Conservation (phyloP, 169 alveolate species). For the Condylostoma magnum region DNA sequence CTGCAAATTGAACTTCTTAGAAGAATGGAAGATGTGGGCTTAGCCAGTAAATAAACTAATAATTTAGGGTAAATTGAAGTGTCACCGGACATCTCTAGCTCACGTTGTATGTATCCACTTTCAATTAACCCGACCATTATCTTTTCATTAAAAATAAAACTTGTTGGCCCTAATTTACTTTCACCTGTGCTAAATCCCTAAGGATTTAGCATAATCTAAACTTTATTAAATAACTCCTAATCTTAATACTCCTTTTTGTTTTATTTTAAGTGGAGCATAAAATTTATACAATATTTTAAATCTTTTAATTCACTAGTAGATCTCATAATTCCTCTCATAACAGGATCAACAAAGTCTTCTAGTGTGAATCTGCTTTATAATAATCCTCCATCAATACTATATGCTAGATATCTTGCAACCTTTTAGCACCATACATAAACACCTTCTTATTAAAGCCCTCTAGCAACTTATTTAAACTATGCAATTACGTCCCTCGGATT, state of each 20-base stretch:
- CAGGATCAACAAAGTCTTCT: constrained; percentile 23
- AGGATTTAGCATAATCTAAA: constrained; percentile 30
- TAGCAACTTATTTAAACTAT: background rate
- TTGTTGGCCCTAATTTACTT: background rate
- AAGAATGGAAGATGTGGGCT: background rate
- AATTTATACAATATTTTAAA: constrained; percentile 28
- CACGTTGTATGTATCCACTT: constrained; percentile 42
- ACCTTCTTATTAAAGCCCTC: background rate
- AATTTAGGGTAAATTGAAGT: constrained; percentile 7
- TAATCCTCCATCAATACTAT: constrained; percentile 56
- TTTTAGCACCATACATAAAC: constrained; percentile 43
- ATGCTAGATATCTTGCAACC: constrained; percentile 52
- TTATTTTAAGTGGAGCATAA: constrained; percentile 32
- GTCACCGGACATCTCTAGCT: constrained; percentile 30
- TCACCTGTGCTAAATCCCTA: background rate
- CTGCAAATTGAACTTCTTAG: constrained; percentile 25
- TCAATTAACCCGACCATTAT: constrained; percentile 45
- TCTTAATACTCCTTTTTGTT: constrained; percentile 15
- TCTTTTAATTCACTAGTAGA: constrained; percentile 6
- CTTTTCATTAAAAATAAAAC: constrained; percentile 36
- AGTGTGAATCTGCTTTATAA: constrained; percentile 50
- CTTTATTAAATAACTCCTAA: too few relatives aligned
- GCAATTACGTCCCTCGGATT: background rate
- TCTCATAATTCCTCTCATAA: constrained; percentile 22
- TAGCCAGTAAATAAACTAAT: background rate